Conservation (phyloP, 192 early-diverging fungal species). For the Backusella tuberculispora region DNA sequence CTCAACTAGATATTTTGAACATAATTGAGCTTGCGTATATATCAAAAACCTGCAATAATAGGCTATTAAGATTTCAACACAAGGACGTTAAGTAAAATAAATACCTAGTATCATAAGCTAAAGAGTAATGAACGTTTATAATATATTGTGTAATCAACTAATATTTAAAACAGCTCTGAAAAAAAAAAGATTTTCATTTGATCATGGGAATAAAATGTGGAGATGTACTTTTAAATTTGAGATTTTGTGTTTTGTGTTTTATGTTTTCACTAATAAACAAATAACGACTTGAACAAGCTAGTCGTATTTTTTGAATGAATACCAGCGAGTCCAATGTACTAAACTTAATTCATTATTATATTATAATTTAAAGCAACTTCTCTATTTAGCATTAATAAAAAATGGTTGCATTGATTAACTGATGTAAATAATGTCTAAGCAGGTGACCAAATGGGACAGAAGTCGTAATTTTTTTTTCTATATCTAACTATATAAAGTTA, state of each 20-base stretch:
- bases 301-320: not conserved
- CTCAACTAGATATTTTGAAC: too few species aligned
- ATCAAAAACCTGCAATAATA: too few species aligned
- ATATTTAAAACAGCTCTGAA: not conserved
- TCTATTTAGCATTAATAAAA: not conserved
- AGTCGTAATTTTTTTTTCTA: not conserved
- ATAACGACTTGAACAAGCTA: not conserved
- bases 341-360: not conserved
- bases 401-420: not conserved
- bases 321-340: not conserved
- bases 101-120: too few species aligned
- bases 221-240: not conserved
- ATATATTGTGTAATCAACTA: too few species aligned
- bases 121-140: too few species aligned
- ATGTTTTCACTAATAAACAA: not conserved
- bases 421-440: not conserved
- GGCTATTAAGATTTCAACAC: too few species aligned
- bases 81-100: too few species aligned
- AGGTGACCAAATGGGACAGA: not conserved
- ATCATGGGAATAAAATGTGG: slow-evolving; percentile 2
- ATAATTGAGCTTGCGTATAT: too few species aligned
- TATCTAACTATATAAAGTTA: not conserved
- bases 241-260: not conserved
- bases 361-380: not conserved
- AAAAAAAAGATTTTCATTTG: not conserved